Evolutionary conservation across 306 rosid species (phyloP).

Genomic region (Citrullus colocynthis): DNA sequence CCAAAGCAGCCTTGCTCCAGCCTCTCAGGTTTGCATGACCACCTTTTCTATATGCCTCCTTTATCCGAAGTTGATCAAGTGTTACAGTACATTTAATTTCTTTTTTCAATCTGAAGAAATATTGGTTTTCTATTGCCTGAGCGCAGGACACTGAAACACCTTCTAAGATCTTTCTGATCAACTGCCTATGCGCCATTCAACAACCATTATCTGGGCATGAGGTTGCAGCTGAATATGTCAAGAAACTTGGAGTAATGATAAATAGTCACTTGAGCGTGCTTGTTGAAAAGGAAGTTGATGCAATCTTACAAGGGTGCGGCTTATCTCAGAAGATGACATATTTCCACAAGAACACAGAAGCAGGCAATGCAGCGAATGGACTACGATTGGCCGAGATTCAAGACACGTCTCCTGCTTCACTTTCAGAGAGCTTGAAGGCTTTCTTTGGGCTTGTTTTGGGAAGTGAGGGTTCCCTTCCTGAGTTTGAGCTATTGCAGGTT

Average conservation of each 20-base stretch:
- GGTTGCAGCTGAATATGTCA: constrained; percentile 62
- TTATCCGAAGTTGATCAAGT: too few relatives aligned
- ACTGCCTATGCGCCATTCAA: constrained; percentile 77
- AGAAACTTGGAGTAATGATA: constrained; percentile 65
- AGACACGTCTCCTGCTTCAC: constrained; percentile 49
- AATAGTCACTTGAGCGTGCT: constrained; percentile 53
- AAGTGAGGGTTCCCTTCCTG: constrained; percentile 73
- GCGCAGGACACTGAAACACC: constrained; percentile 75
- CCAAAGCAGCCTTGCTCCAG: constrained; percentile 20
- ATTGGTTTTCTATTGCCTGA: not conserved
- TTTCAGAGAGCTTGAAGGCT: constrained; percentile 64
- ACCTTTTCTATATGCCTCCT: not conserved
- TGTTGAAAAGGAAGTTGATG: constrained; percentile 72
- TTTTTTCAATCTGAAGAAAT: not conserved
- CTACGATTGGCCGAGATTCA: constrained; percentile 65
- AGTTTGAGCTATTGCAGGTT: constrained; percentile 91
- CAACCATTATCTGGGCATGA: constrained; percentile 72
- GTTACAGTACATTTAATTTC: not conserved
- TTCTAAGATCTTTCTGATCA: constrained; percentile 86
- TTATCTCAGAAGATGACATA: constrained; percentile 61
- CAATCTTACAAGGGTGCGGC: constrained; percentile 52
- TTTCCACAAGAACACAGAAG: constrained; percentile 30
- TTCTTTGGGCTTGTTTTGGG: constrained; percentile 84
- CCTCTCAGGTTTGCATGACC: constrained; percentile 27
- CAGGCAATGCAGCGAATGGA: constrained; percentile 17